phyloP scores from a whole-genome alignment of 208 protist genomes.

The Acanthamoeba sp. region DNA sequence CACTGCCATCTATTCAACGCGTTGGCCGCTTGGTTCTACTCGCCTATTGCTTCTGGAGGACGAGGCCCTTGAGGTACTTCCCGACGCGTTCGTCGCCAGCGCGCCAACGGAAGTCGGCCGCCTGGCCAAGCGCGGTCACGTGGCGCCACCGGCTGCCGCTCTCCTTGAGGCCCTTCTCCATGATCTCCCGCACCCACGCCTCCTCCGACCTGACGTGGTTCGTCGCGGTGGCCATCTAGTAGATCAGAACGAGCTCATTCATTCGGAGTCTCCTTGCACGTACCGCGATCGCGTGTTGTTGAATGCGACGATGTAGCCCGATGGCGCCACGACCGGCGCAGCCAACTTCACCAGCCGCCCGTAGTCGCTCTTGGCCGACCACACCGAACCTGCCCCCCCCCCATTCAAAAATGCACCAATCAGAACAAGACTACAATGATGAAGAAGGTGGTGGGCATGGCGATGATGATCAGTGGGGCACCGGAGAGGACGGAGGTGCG shows the following conservation, averaged over 20 bases:
- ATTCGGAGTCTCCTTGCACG: background rate
- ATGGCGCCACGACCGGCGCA: background rate
- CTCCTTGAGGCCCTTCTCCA: background rate
- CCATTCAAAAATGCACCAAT: too few relatives aligned
- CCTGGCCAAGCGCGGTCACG: background rate
- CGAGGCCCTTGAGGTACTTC: constrained; percentile 50
- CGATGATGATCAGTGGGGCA: background rate
- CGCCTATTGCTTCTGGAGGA: background rate
- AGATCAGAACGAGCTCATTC: background rate
- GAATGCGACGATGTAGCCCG: background rate
- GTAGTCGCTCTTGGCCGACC: constrained; percentile 42
- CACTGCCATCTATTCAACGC: too few relatives aligned
- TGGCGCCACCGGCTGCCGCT: background rate
- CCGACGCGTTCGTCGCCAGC: background rate
- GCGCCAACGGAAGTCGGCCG: background rate
- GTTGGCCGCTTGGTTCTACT: too few relatives aligned
- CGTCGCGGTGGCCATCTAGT: too few relatives aligned
- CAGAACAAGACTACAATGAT: too few relatives aligned
- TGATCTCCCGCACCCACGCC: constrained; percentile 16
- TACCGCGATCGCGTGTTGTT: constrained; percentile 38
- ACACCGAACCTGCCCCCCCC: background rate
- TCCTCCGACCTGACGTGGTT: constrained; percentile 21
- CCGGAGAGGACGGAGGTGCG: background rate
- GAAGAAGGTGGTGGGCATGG: background rate
- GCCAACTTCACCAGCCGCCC: background rate